Base-by-base conservation (phyloP, 176 grass and related monocot species). In the Cocos nucifera region DNA sequence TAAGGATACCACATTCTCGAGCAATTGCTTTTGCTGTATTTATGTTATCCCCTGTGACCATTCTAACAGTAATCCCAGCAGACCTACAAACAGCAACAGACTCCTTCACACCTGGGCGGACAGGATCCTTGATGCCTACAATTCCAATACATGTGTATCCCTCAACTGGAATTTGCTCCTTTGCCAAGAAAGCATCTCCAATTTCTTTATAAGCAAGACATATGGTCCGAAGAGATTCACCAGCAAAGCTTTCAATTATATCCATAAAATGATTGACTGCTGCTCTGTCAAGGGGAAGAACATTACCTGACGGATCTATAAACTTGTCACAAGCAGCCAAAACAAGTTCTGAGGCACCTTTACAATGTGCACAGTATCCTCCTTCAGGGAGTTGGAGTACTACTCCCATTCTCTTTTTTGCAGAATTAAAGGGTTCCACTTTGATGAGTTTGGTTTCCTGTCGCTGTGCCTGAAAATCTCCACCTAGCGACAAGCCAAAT, bases 11-110 rank as follows among this genome's bases (percentile, higher is more conserved):
- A 52, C 63, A 65, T 65, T 65, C 63, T 23, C 23, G 50, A n/a
- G 63, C 63, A 52, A 65, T 65, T 65, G 63, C 63, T 65, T 65
- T 65, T 51, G 63, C 63, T n/a, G 63, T 65, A 28, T 52, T 65
- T 65, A 65, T 65, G 49, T 65, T 65, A 50, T 65, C 63, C 3
- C 63, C 63, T 0, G 63, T 65, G 26, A 65, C 49, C 63, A 65
- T 65, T 65, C 63, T 65, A 12, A 65, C 63, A 29, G 22, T 27
- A 65, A 65, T 65, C 26, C 63, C 63, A 25, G 63, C 63, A 65
- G 49, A 21, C 49, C 16, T 65, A 51, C 63, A 65, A 52, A 16
- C 26, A 17, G 63, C 63, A 52, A 65, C 63, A 65, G 63, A 65
- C 49, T 65, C 63, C 49, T 53, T 65, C 16, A 65, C 63, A 6